These are phyloP conservation scores for Cucurbita pepo DNA, from an alignment of 306 rosid genomes.

Conservation along the genomic window DNA sequence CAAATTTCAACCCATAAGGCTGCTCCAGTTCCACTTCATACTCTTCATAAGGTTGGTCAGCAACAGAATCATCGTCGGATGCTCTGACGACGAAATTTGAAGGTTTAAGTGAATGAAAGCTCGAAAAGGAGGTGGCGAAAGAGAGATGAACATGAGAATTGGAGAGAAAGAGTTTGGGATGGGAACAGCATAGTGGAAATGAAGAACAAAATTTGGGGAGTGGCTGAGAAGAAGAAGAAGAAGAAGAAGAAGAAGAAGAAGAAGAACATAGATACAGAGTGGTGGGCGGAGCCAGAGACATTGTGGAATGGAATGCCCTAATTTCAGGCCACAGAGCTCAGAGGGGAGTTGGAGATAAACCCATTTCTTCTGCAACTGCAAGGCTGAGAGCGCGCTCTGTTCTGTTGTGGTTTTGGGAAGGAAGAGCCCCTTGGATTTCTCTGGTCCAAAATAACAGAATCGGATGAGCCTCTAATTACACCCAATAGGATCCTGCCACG, in stretches of 20 bases:
- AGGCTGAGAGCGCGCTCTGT: no score
- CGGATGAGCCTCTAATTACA: not conserved
- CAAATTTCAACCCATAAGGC: slow-evolving; percentile 75
- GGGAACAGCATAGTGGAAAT: slow-evolving; percentile 2
- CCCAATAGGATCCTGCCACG: no score
- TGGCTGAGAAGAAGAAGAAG: slow-evolving; percentile 40
- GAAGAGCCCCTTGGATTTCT: not conserved
- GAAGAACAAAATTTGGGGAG: slow-evolving; percentile 26
- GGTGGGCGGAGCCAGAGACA: not conserved
- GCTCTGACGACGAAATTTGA: slow-evolving; percentile 31
- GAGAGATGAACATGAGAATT: slow-evolving; percentile 14
- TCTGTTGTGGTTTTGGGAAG: not conserved
- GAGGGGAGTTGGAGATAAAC: not conserved
- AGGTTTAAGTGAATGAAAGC: slow-evolving; percentile 19
- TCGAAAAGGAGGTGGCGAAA: slow-evolving; percentile 17
- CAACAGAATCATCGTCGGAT: slow-evolving; percentile 23
- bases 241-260: slow-evolving; percentile 37
- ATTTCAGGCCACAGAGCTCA: not conserved
- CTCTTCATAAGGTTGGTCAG: slow-evolving; percentile 40
- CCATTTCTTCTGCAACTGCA: not conserved
- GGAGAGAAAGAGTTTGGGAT: slow-evolving; percentile 20
- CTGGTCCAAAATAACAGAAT: not conserved
- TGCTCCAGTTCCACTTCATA: slow-evolving; percentile 73
- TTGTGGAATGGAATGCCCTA: not conserved
- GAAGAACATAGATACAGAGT: not conserved